Base-by-base conservation (phyloP, 2,329 filamentous ascomycete genomes). In the Fusarium nygamai region DNA sequence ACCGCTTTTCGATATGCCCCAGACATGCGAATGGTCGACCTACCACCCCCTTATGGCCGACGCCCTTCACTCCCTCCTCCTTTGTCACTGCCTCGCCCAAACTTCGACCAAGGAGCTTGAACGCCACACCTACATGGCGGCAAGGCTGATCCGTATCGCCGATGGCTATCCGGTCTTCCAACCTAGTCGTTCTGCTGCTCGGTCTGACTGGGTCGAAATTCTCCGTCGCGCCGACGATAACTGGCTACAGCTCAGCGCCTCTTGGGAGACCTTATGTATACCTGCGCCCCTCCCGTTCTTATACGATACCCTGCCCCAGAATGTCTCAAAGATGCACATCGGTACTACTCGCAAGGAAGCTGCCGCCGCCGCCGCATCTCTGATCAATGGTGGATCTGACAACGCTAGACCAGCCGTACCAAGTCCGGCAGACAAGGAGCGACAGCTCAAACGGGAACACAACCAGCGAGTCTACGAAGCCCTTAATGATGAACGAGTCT, bases 121-220 rank as follows among this genome's bases (percentile, higher is more conserved):
- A 57, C 92, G 94, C 41, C 93, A 96, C 80, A 93, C 93, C 1
- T 88, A 94, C 84, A 96, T 95, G 88, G 94, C 92, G 9, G 93
- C 94, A 22, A 91, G 94, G 10, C 86, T 96, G 5, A 88, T 90
- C 9, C 89, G 93, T 27, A 87, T 96, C 31, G 91, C 90, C 56
- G 93, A 96, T 77, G 94, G 93, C 8, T 95, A 94, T 76, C 94
- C 94, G 0, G 89, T 96, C 56, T 96, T 97, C 79, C 91, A 95
- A 72, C 87, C 91, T 1, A 91, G 92, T 31, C 87, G 92, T 57
- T 92, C 90, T 8, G 91, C 93, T 3, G 91, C 93, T 5, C 90
- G 93, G 59, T 89, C 92, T 7, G 94, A 97, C 82, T 97, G 94
- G 94, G 90, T 92, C 54, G 93, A 96, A 81, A 86, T 96, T 1